Conservation (phyloP, 345 rosid genomes). For the Dipteronia sinensis region DNA sequence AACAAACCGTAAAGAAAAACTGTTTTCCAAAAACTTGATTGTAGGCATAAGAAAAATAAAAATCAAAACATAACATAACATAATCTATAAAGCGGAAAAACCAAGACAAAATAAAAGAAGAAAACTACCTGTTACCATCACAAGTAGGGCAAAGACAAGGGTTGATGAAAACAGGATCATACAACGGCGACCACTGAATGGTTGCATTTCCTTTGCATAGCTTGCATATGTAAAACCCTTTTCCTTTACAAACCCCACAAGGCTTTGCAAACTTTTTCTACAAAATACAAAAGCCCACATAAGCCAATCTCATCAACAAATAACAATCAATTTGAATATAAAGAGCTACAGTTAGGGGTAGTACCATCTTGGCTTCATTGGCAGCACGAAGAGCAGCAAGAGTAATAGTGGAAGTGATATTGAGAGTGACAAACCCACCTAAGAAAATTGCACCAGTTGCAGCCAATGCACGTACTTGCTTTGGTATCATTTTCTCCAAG, state of each 20-base stretch:
- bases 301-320: background rate
- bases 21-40: background rate
- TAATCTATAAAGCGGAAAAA: background rate
- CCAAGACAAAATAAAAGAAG: no score
- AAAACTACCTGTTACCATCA: conserved; percentile 78
- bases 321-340: background rate
- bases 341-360: background rate
- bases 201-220: conserved; percentile 75
- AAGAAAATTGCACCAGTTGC: conserved; percentile 36
- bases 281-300: background rate
- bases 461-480: conserved; percentile 41
- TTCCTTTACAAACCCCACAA: conserved; percentile 67
- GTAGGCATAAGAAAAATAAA: background rate
- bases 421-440: conserved; percentile 50
- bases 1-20: no score
- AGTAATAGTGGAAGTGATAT: conserved; percentile 43
- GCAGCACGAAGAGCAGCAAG: conserved; percentile 41
- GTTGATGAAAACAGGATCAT: conserved; percentile 73
- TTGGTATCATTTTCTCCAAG: conserved; percentile 44
- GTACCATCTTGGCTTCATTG: conserved; percentile 46
- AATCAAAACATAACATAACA: background rate
- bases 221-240: conserved; percentile 86
- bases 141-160: conserved; percentile 94
- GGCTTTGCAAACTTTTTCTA: conserved; percentile 54
- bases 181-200: conserved; percentile 76